These are phyloP conservation scores for Geotrichum carabidarum DNA, from an alignment of 1,139 yeast species.

Conservation along the genomic window DNA sequence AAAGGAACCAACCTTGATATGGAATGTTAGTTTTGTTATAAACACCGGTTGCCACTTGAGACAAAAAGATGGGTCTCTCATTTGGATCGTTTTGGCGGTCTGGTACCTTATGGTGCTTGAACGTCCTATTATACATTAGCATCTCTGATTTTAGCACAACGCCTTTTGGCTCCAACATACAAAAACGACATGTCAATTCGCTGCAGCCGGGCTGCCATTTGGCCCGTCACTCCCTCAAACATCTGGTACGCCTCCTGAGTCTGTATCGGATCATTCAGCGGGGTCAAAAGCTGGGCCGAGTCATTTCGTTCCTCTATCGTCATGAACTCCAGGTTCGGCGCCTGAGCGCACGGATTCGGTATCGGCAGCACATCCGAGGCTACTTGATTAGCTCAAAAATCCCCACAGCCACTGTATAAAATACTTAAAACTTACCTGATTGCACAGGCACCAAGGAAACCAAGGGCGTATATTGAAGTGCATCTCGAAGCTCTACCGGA, in stretches of 20 bases:
- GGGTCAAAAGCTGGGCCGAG: conserved; percentile 7
- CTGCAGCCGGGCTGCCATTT: conserved; percentile 7
- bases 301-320: conserved; percentile 10
- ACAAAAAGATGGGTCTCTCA: conserved; percentile 11
- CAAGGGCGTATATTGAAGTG: conserved; percentile 20
- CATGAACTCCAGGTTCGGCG: conserved; percentile 10
- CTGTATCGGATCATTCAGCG: conserved; percentile 9
- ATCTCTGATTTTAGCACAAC: background rate
- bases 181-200: conserved; percentile 15
- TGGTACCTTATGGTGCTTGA: conserved; percentile 18
- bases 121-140: conserved; percentile 6
- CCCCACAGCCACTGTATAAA: background rate
- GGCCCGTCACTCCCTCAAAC: conserved; percentile 11
- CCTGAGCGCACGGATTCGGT: conserved; percentile 11
- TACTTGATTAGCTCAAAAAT: background rate
- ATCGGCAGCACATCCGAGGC: conserved; percentile 13
- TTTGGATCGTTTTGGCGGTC: conserved; percentile 4
- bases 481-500: conserved; percentile 18
- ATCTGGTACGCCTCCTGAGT: conserved; percentile 8
- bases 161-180: conserved; percentile 6
- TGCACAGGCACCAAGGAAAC: conserved; percentile 20
- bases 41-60: conserved; percentile 14
- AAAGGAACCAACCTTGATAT: conserved; percentile 9
- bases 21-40: conserved; percentile 9
- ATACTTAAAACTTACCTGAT: conserved; percentile 12